Percentiles rank a stretch among this genome's conserved stretches.
Conservation (phyloP, 176 grass and related monocot species). For the Oryza nivara region DNA sequence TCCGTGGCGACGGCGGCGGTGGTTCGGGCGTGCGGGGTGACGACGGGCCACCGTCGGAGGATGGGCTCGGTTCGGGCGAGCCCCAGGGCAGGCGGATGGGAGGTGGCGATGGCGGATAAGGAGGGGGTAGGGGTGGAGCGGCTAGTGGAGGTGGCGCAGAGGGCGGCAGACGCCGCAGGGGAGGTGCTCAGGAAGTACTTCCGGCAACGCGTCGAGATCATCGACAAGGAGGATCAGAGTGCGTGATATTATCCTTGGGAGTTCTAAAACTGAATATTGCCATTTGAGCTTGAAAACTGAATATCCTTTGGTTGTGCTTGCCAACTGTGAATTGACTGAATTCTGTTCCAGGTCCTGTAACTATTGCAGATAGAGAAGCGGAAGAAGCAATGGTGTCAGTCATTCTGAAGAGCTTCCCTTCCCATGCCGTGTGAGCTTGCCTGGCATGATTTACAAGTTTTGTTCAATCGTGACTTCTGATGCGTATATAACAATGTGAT, state of each 20-base stretch:
- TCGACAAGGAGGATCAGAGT: constrained; percentile 92
- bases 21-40: not conserved
- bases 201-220: constrained; percentile 69
- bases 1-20: not conserved
- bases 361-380: constrained; percentile 88
- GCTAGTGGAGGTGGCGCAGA: constrained; percentile 68
- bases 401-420: constrained; percentile 73
- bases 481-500: not conserved
- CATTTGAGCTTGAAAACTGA: not conserved
- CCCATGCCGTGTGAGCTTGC: constrained; percentile 70
- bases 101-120: not conserved
- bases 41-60: not conserved
- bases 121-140: constrained; percentile 42
- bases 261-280: not conserved
- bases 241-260: constrained; percentile 3
- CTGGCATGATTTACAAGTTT: constrained; percentile 4
- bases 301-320: no score
- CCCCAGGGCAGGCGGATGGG: not conserved
- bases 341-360: constrained; percentile 70
- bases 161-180: constrained; percentile 63
- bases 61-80: constrained; percentile 28
- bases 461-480: not conserved
- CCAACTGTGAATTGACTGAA: not conserved
- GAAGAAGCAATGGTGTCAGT: constrained; percentile 90
- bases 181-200: constrained; percentile 88